Base-by-base conservation (phyloP, 257 asterid genomes). In the Solanum neorickii region DNA sequence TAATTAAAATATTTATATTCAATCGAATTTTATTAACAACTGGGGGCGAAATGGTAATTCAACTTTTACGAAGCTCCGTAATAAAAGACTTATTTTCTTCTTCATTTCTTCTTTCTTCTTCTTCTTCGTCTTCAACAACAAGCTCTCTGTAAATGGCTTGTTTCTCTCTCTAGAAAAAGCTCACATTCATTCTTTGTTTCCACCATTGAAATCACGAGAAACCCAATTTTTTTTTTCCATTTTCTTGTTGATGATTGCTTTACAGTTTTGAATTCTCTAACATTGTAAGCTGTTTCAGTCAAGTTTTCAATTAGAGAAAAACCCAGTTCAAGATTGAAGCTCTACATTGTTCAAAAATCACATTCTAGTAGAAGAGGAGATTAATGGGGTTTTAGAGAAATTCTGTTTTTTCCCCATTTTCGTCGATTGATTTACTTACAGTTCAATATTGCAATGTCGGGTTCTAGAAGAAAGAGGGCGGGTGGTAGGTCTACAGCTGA, bases 31-130 rank as follows among this genome's bases (percentile, higher is more conserved):
- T 37, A 37, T 6, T 37, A 37, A 37, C 7, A 37, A 37, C 29
- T 2, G 1, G 39, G 39, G 39, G 7, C 39, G 1, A 37, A 37
- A 37, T 37, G 7, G 39, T 37, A 37, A 37, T 37, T 37, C 39
- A 5, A 37, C 7, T 37, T 37, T 37, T 37, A 37, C 1, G 0
- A 37, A 37, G 7, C 39, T 5, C 0, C 0, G 0, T 37, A 37
- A 37, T 37, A 37, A 37, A 37, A 6, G 7, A 37, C 39, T 37
- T 35, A 0, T 35, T 35, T 35, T 35, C 39, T 35, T 35, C 39
- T 37, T 37, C 39, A 5, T 37, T 37, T 37, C 39, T 37, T 37
- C n/a, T 18, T 9, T 16, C 37, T 35, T 35, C 37, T 11, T 44
- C 49, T 11, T 44, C 49, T 11, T 44, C 49, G 0, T 44, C 49